Evolutionary conservation across 345 rosid genomes (phyloP), one percentile per base, ranked within the genome.

Genomic region (Rhizophora mangle): DNA sequence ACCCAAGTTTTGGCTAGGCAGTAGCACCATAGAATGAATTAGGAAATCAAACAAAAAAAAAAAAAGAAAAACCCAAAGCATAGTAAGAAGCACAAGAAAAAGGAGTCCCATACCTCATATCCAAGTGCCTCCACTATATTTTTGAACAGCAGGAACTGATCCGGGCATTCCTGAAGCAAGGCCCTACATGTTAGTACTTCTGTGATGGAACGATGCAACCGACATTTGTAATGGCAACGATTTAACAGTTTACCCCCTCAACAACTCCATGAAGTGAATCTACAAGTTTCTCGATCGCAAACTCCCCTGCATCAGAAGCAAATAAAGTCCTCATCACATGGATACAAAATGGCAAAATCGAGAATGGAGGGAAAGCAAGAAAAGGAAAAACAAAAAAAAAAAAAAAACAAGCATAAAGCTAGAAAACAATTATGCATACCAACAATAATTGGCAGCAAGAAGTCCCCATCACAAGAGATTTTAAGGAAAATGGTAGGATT

Each of bases 401-500:
- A 8, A 24, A 21, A 22, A 9, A 21, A 62, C 11, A 19, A 19
- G 24, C 2, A 1, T 34, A 43, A 13, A 20, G 63, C 37, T 27
- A 52, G 46, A 62, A 20, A 55, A 49, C 22, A 63, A 60, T 57
- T 16, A 20, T 43, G 54, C 59, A 60, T 78, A 82, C 89, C 97
- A 81, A 85, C 96, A 30, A 83, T 72, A 78, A 94, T 76, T 6
- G 97, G 98, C 31, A 93, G 83, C 81, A 89, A 73, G 79, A 82
- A 93, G 73, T 91, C 96, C 22, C 88, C 96, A 70, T 89, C 87
- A 79, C 96, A 93, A 69, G 89, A 84, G 76, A 93, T 79, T 80
- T 89, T 91, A 65, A 93, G 96, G 79, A 93, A 93, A 74, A 93
- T 86, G 5, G 97, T 88, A 9, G 98, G 98, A 75, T 71, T 81